phyloP scores from a whole-genome alignment of 2,329 filamentous ascomycete genomes.

The Rutstroemia sp. region DNA sequence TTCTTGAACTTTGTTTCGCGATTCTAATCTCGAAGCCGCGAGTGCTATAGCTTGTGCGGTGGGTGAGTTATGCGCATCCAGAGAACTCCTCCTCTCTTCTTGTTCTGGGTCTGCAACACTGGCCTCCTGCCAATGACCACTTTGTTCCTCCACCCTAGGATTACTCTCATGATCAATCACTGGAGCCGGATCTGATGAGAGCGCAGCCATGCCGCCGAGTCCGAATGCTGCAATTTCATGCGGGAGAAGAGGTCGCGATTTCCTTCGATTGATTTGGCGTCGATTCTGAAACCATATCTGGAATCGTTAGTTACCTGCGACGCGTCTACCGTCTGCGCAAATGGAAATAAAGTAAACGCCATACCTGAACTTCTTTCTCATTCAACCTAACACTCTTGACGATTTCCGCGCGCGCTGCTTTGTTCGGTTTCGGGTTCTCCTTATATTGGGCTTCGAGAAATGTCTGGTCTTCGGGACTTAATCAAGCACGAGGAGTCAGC shows the following conservation, averaged over 20 bases:
- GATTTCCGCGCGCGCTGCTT: constrained; percentile 75
- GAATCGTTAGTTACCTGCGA: not conserved
- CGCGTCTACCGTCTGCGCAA: constrained; percentile 9
- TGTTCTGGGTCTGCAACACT: constrained; percentile 8
- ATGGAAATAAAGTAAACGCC: constrained; percentile 27
- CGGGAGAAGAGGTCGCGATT: constrained; percentile 73
- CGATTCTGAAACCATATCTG: constrained; percentile 98
- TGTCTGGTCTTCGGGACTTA: constrained; percentile 78
- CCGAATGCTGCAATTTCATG: constrained; percentile 63
- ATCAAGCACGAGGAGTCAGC: constrained; percentile 13
- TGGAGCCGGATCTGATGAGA: constrained; percentile 27
- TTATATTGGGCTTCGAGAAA: constrained; percentile 81
- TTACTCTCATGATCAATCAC: constrained; percentile 18
- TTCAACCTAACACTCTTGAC: constrained; percentile 73
- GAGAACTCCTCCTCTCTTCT: not conserved
- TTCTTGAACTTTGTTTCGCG: not conserved
- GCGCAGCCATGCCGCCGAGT: constrained; percentile 34
- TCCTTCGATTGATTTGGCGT: constrained; percentile 84
- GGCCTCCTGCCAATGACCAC: not conserved
- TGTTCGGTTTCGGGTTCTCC: constrained; percentile 85
- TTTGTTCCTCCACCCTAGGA: constrained; percentile 15
- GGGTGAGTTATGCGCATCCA: not conserved
- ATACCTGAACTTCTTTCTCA: constrained; percentile 94
- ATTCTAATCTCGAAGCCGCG: not conserved
- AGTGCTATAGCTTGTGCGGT: not conserved